Conservation (phyloP, 129 eudicot species). For the Lactuca sativa region DNA sequence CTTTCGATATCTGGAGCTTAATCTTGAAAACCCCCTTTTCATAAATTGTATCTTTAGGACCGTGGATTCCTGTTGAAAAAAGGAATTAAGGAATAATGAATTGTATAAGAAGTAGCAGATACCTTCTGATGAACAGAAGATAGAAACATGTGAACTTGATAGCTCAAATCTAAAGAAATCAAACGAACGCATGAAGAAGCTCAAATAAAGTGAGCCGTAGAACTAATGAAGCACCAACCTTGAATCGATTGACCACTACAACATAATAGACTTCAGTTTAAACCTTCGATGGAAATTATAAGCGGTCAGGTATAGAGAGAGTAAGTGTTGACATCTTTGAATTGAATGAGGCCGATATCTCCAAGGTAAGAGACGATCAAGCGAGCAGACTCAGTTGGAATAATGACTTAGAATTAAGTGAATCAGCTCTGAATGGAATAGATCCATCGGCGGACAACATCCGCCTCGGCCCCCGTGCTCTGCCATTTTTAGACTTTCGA, state of each 20-base stretch:
- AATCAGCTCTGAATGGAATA: constrained; percentile 93
- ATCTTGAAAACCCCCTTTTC: constrained; percentile 60
- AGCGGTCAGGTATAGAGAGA: not conserved
- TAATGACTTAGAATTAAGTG: constrained; percentile 85
- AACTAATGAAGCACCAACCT: no score
- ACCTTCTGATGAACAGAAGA: no score
- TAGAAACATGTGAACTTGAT: no score
- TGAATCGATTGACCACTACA: no score
- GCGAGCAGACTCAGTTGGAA: constrained; percentile 91
- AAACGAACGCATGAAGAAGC: no score
- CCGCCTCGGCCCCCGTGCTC: constrained; percentile 52
- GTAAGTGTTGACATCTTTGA: constrained; percentile 64
- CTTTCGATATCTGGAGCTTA: constrained; percentile 69
- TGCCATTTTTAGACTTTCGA: not conserved
- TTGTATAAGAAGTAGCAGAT: not conserved
- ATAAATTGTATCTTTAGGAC: constrained; percentile 75
- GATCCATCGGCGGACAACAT: constrained; percentile 97
- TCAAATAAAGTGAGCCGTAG: no score
- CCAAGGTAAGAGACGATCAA: constrained; percentile 85
- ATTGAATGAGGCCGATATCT: constrained; percentile 81
- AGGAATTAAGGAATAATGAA: not conserved
- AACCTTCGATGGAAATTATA: no score
- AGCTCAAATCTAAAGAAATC: no score
- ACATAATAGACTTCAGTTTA: no score
- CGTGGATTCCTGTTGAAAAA: constrained; percentile 52